These are phyloP conservation scores for Aspergillus aculeatus DNA, from an alignment of 2,329 filamentous ascomycete species.

Conservation along the genomic window DNA sequence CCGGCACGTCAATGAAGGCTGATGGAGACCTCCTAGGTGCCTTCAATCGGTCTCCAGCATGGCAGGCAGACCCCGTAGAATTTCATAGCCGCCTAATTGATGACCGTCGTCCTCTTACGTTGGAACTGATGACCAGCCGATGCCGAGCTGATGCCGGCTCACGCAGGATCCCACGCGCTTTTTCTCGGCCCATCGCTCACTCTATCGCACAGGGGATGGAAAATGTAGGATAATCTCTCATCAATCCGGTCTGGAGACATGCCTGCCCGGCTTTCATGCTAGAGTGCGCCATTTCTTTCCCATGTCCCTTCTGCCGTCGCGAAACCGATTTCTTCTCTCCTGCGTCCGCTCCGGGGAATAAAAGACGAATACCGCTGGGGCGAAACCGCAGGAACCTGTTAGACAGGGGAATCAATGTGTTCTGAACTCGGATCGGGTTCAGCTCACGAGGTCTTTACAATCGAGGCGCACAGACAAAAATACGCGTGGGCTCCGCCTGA, in stretches of 20 bases:
- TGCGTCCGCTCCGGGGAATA: slow-evolving; percentile 17
- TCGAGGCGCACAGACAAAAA: slow-evolving; percentile 24
- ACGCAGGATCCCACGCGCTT: slow-evolving; percentile 24
- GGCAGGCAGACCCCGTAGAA: slow-evolving; percentile 5
- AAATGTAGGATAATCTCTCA: slow-evolving; percentile 18
- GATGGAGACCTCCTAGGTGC: slow-evolving; percentile 10
- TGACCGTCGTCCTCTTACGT: slow-evolving; percentile 9
- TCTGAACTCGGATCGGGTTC: slow-evolving; percentile 15
- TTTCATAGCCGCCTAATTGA: slow-evolving; percentile 15
- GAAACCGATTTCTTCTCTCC: slow-evolving; percentile 9
- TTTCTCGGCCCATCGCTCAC: slow-evolving; percentile 4
- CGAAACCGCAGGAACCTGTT: slow-evolving; percentile 27
- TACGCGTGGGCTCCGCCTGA: slow-evolving; percentile 24
- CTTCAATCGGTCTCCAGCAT: slow-evolving; percentile 4
- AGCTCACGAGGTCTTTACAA: slow-evolving; percentile 24
- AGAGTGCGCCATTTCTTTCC: slow-evolving; percentile 18
- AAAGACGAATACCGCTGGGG: slow-evolving; percentile 21
- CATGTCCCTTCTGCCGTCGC: slow-evolving; percentile 11
- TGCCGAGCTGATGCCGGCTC: slow-evolving; percentile 19
- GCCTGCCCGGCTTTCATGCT: slow-evolving; percentile 11
- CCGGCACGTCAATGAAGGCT: slow-evolving; percentile 15
- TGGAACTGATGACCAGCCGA: slow-evolving; percentile 21
- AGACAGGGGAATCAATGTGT: slow-evolving; percentile 16
- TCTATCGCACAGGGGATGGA: slow-evolving; percentile 19
- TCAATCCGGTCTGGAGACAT: slow-evolving; percentile 14